A percentile compares a stretch with the other conserved stretches of the same genome.
Conservation (phyloP, 768 basidiomycete species). For the Vararia minispora region DNA sequence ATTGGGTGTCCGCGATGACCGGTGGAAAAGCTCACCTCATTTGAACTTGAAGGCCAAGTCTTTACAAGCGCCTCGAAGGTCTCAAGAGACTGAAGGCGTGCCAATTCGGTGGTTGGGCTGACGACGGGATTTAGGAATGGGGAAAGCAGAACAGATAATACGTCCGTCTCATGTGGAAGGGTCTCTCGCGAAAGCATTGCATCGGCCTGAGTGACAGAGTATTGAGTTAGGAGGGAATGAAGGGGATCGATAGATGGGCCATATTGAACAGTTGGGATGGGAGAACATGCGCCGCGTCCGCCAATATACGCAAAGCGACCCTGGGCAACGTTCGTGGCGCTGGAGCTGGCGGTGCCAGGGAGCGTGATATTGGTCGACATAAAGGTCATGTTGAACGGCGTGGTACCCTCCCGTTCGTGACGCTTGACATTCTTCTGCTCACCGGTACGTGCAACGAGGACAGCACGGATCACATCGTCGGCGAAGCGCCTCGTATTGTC, state of each 20-base stretch:
- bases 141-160: slow-evolving; percentile 44
- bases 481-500: slow-evolving; percentile 41
- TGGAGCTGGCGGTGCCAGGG: slow-evolving; percentile 15
- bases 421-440: slow-evolving; percentile 26
- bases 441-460: slow-evolving; percentile 38
- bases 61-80: slow-evolving; percentile 46
- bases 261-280: slow-evolving; percentile 7
- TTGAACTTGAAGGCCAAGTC: slow-evolving; percentile 40
- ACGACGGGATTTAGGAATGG: slow-evolving; percentile 38
- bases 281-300: too few relatives aligned
- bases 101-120: slow-evolving; percentile 32
- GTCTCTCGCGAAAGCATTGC: slow-evolving; percentile 17
- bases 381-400: slow-evolving; percentile 19
- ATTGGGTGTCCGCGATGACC: background rate
- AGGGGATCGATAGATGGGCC: slow-evolving; percentile 13
- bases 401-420: slow-evolving; percentile 19
- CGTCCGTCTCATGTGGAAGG: slow-evolving; percentile 47
- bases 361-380: slow-evolving; percentile 27
- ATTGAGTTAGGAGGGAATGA: slow-evolving; percentile 30
- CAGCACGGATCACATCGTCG: slow-evolving; percentile 46
- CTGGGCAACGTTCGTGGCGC: slow-evolving; percentile 7
- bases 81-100: slow-evolving; percentile 45
- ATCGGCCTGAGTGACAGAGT: slow-evolving; percentile 19
- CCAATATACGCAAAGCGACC: too few relatives aligned
- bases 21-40: slow-evolving; percentile 33